Conservation (phyloP, 2,329 filamentous ascomycete genomes). For the Trichoderma brevicompactum region DNA sequence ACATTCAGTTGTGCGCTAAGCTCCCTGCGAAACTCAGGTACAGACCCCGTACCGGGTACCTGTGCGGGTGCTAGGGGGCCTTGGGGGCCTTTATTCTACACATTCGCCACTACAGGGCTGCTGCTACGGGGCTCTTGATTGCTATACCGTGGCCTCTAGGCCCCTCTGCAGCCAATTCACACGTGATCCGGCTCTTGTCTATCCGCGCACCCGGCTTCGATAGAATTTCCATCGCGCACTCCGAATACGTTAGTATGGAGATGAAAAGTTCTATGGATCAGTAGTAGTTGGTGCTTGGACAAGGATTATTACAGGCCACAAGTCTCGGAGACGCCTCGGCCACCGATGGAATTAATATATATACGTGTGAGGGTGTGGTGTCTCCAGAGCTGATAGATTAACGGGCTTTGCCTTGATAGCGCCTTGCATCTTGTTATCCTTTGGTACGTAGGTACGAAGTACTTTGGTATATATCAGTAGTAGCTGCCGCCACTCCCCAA, state of each 20-base stretch:
- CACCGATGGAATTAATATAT: background rate
- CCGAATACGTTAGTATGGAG: background rate
- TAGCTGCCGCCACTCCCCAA: conserved; percentile 7
- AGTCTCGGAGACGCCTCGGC: conserved; percentile 6
- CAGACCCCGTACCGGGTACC: background rate
- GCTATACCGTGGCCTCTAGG: conserved; percentile 20
- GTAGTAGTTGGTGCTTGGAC: background rate
- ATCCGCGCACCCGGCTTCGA: conserved; percentile 7
- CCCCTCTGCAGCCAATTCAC: background rate
- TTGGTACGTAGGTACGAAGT: background rate
- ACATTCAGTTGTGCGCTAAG: background rate
- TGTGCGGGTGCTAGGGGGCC: too few species aligned
- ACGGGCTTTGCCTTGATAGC: background rate
- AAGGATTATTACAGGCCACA: background rate
- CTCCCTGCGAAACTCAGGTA: background rate
- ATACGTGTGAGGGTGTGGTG: background rate
- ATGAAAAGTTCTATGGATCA: background rate
- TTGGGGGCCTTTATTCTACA: too few species aligned
- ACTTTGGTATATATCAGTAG: background rate
- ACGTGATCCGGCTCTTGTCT: conserved; percentile 27
- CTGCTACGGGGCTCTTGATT: background rate
- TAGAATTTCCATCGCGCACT: background rate
- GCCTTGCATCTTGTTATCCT: conserved; percentile 2
- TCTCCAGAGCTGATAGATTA: background rate
- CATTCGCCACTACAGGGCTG: too few species aligned